phyloP scores from a whole-genome alignment of 768 basidiomycete genomes.

The Dioszegia aurantiaca region DNA sequence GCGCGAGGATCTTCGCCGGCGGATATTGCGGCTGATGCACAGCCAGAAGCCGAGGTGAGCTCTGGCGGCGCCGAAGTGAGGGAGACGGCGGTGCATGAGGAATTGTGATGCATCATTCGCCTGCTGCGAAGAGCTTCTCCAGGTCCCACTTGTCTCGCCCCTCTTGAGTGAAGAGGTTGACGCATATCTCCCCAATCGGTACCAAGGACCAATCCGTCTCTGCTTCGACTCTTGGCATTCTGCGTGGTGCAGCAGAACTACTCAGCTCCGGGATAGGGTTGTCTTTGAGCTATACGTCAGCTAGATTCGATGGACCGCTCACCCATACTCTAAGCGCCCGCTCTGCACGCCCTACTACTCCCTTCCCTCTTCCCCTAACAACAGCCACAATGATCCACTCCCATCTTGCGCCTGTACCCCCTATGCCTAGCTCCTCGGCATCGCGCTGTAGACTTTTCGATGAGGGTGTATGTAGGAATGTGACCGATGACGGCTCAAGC shows the following conservation, averaged over 20 bases:
- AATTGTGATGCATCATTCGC: conserved; percentile 12
- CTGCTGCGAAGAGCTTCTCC: not conserved
- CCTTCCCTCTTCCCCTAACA: conserved; percentile 46
- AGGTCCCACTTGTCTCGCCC: conserved; percentile 25
- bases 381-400: conserved; percentile 44
- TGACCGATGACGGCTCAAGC: conserved; percentile 15
- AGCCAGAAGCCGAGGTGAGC: conserved; percentile 4
- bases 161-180: conserved; percentile 47
- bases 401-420: conserved; percentile 22
- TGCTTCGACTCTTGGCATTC: conserved; percentile 23
- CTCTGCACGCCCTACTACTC: conserved; percentile 44
- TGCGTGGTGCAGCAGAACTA: conserved; percentile 7
- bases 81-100: conserved; percentile 22
- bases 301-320: conserved; percentile 7
- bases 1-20: conserved; percentile 9
- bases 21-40: conserved; percentile 2
- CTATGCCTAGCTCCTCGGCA: conserved; percentile 9
- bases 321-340: conserved; percentile 43
- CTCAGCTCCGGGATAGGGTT: conserved; percentile 11
- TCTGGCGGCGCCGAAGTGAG: not conserved
- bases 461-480: conserved; percentile 18
- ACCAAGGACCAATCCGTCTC: conserved; percentile 41
- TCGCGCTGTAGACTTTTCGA: not conserved
- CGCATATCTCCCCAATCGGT: conserved; percentile 21
- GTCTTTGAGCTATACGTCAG: conserved; percentile 15